Evolutionary conservation across 2,329 filamentous ascomycete species (phyloP), one percentile per base, ranked within the genome.

Genomic region (Beauveria scarabaeidicola): DNA sequence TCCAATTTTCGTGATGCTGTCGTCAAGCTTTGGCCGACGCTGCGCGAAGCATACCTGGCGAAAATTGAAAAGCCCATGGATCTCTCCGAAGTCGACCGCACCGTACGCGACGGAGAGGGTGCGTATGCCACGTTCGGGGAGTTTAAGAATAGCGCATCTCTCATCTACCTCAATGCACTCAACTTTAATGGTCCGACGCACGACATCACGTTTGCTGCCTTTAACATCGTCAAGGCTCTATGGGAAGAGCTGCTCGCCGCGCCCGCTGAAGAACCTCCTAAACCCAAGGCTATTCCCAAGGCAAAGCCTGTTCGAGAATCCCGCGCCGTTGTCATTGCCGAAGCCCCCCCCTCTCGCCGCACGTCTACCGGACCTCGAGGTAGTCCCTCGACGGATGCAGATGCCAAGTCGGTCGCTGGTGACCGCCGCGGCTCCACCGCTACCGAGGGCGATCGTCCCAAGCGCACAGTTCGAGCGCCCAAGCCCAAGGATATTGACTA

Each of bases 401-500:
- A 64, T 21, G 63, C 52, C 27, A 62, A 44, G 29, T 52, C 53
- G n/a, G 59, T 44, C 3, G 38, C 43, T n/a, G 59, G 43, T 19
- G 58, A 60, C 19, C 53, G 59, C 3, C 59, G 59, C 17, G 59
- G 59, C 7, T 61, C 59, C 61, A 81, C 82, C 5, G 56, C 56
- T 7, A 59, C 56, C 9, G 90, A 91, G 65, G 88, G 87, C 60
- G 82, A 85, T 64, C 85, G 94, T 55, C 92, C 93, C 11, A 97
- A 97, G 78, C 88, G 94, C 58, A 91, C 93, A 15, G 96, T 97
- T 59, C 91, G 96, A 67, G 89, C 92, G 9, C 91, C 94, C 0
- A 92, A 93, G 69, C 85, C 87, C 63, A 92, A 93, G 65, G 94
- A 97, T 69, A 81, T 97, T n/a, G 88, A 92, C 8, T 97, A 97